These are phyloP conservation scores for Trichoderma reesei DNA, from an alignment of 495 filamentous ascomycete genomes.

Conservation along the genomic window DNA sequence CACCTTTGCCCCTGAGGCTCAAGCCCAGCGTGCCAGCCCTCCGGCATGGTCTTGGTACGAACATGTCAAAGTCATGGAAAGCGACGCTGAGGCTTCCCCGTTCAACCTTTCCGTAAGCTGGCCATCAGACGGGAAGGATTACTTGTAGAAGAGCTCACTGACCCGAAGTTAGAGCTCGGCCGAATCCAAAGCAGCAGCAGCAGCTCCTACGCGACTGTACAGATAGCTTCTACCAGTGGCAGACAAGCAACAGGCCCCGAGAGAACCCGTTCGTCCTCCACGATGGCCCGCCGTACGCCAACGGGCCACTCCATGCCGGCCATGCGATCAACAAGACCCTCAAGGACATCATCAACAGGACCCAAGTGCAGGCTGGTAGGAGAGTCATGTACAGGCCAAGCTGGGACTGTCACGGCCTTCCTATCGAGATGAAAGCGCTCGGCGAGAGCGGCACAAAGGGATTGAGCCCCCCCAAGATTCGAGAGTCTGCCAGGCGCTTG, in stretches of 20 bases:
- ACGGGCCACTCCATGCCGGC: constrained; percentile 88
- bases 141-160: neutral
- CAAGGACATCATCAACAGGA: constrained; percentile 84
- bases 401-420: constrained; percentile 97
- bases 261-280: constrained; percentile 68
- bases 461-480: constrained; percentile 39
- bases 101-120: constrained; percentile 37
- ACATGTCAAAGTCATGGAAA: constrained; percentile 41
- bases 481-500: constrained; percentile 62
- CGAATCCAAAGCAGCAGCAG: constrained; percentile 33
- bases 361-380: constrained; percentile 60
- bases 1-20: constrained; percentile 3
- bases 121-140: neutral
- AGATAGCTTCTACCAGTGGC: constrained; percentile 85
- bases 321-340: constrained; percentile 96
- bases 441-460: constrained; percentile 34
- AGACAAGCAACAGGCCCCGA: constrained; percentile 48
- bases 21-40: neutral
- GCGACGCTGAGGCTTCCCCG: constrained; percentile 40
- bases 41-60: constrained; percentile 16
- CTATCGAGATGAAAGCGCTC: constrained; percentile 96
- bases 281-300: constrained; percentile 96
- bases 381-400: constrained; percentile 81
- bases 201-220: constrained; percentile 70
- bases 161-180: constrained; percentile 30